Conservation (phyloP, 345 rosid genomes). For the Pelargonium nanum region DNA sequence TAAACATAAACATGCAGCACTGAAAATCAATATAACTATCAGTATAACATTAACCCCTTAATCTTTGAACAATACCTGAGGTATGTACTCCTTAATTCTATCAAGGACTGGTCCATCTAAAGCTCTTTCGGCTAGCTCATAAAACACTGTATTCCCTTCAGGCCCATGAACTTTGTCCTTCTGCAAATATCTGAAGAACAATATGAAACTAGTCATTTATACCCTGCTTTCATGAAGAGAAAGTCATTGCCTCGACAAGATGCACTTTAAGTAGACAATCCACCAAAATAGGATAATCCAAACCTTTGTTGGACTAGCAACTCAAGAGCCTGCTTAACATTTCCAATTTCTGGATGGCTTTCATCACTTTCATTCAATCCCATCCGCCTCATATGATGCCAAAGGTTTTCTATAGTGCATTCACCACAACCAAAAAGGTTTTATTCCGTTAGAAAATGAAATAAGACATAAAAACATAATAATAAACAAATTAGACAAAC, state of each 20-base stretch:
- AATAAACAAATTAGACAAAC: background rate
- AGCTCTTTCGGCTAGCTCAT: conserved; percentile 93
- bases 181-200: conserved; percentile 53
- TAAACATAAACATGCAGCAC: background rate
- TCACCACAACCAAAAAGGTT: background rate
- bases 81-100: conserved; percentile 54
- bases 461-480: background rate
- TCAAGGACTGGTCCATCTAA: conserved; percentile 52
- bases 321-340: conserved; percentile 66
- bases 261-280: background rate
- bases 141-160: conserved; percentile 60
- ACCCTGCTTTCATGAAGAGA: background rate
- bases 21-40: background rate
- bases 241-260: background rate
- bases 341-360: conserved; percentile 63
- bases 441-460: background rate
- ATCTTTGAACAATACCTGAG: conserved; percentile 45
- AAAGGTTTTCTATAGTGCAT: conserved; percentile 47
- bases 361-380: conserved; percentile 57
- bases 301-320: conserved; percentile 79
- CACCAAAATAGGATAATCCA: conserved; percentile 8
- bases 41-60: background rate
- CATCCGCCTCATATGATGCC: conserved; percentile 72
- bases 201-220: background rate
- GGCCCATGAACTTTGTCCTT: conserved; percentile 77